Evolutionary conservation across 768 basidiomycete species (phyloP).

Genomic region (Hydnum rufescens): DNA sequence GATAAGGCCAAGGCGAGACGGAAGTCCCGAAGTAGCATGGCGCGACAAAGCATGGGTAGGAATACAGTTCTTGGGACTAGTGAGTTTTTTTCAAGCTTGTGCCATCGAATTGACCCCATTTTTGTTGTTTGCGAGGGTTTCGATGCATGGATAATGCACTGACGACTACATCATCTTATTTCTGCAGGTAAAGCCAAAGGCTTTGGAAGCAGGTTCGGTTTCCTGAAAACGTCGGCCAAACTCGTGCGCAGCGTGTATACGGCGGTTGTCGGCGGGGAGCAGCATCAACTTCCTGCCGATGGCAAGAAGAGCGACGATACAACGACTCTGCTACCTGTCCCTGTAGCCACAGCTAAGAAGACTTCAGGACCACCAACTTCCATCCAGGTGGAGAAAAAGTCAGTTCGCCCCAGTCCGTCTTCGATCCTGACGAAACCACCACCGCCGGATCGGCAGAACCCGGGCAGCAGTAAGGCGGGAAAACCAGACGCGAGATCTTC

Average conservation of each 20-base stretch:
- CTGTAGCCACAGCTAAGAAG: background rate
- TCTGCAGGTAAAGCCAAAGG: background rate
- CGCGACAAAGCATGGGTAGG: slow-evolving; percentile 6
- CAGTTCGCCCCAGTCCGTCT: too few relatives aligned
- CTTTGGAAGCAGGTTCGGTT: slow-evolving; percentile 4
- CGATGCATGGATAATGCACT: too few relatives aligned
- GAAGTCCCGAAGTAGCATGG: slow-evolving; percentile 6
- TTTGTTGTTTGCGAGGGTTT: too few relatives aligned
- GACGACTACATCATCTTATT: background rate
- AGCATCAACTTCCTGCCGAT: too few relatives aligned
- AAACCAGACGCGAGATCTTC: too few relatives aligned
- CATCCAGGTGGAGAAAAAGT: too few relatives aligned
- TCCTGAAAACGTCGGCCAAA: slow-evolving; percentile 10
- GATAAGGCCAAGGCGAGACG: background rate
- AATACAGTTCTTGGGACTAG: slow-evolving; percentile 7
- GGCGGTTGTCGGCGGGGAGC: slow-evolving; percentile 3
- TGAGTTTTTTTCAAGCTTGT: background rate
- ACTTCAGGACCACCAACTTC: too few relatives aligned
- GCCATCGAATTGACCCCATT: too few relatives aligned
- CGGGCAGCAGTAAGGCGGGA: too few relatives aligned
- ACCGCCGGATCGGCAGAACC: too few relatives aligned
- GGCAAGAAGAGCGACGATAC: background rate
- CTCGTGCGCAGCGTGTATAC: slow-evolving; percentile 6
- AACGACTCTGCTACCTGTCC: background rate
- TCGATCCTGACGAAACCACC: too few relatives aligned